A percentile compares a stretch with the other conserved stretches of the same genome.
These are phyloP conservation scores for Athelia sp. DNA, from an alignment of 1,284 basidiomycete genomes.

Conservation along the genomic window DNA sequence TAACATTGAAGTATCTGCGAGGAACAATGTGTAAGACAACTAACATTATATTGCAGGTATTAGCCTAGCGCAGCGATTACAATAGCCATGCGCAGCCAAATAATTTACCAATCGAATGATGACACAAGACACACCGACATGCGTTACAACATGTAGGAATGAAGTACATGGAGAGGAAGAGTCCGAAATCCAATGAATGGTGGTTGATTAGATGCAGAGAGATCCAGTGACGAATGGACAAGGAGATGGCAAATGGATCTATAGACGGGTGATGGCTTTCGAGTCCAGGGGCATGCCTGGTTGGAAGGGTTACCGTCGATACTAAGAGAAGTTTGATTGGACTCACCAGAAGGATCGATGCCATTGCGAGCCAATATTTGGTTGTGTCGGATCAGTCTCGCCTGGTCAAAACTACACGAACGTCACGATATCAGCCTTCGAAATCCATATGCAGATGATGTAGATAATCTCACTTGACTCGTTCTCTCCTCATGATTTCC, in stretches of 20 bases:
- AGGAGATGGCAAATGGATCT: constrained; percentile 1
- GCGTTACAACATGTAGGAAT: too few relatives aligned
- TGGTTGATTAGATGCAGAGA: not conserved
- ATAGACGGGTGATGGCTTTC: constrained; percentile 73
- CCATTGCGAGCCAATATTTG: constrained; percentile 80
- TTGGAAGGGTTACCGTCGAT: constrained; percentile 5
- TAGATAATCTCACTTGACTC: constrained; percentile 58
- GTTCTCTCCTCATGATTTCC: constrained; percentile 81
- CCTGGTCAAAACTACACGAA: constrained; percentile 76
- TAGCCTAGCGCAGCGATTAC: too few relatives aligned
- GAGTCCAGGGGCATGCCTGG: constrained; percentile 60
- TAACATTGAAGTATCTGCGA: too few relatives aligned
- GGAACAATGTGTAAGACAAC: too few relatives aligned
- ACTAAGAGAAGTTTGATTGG: not conserved
- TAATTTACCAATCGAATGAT: too few relatives aligned
- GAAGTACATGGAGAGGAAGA: not conserved
- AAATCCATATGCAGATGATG: not conserved
- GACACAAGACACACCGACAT: too few relatives aligned
- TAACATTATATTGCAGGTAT: too few relatives aligned
- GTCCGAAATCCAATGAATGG: not conserved
- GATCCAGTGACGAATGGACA: not conserved
- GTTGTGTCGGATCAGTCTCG: constrained; percentile 83
- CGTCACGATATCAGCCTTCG: not conserved
- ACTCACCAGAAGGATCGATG: constrained; percentile 75
- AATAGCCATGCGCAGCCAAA: too few relatives aligned